Base-by-base conservation (phyloP, 805 yeast genomes). In the Metschnikowia santaceciliae region DNA sequence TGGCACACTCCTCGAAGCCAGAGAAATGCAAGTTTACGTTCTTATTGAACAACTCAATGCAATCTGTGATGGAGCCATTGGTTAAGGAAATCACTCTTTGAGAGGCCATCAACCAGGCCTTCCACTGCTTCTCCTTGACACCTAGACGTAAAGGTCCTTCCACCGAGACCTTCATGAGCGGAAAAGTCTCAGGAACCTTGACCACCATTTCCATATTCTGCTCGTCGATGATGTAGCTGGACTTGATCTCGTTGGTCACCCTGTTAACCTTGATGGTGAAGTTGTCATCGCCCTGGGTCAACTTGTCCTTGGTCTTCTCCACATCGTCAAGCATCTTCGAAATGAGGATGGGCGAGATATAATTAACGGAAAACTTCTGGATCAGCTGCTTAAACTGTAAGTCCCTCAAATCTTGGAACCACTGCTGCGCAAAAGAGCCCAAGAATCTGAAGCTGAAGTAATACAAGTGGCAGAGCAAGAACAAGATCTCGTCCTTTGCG, bases 1-100 rank as follows among this genome's bases (percentile, higher is more conserved):
- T 90, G 2, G 98, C 96, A 77, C 99, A 94, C 53, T 92, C 98
- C 61, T 90, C 97, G 57, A 89, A 90, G 0, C 97, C 97, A 7
- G 91, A 87, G 66, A 95, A 91, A 64, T 91, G 95, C 59, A 88
- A 75, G 49, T 82, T 79, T 47, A 90, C 90, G 61, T 92, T 89
- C 58, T 81, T 82, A 61, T 80, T 81, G 66, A 86, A 83, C 34
- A 85, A 73, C 52, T 81, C 83, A 46, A 88, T 75, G 2, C 90
- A 83, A 36, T 84, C 90, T 23, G 80, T 63, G 32, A 88, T 78
- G 0, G 90, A 80, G 17, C 90, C 90, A 58, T 84, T 85, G 59
- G 86, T 86, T 37, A 86, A 78, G 1, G 89, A 78, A 30, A 90
- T 82, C 7, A 89, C 83, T 51, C 90, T 79, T 63, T 90, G 96